phyloP scores from a whole-genome alignment of 1,139 yeast genomes.

The Suhomyces terraborum region DNA sequence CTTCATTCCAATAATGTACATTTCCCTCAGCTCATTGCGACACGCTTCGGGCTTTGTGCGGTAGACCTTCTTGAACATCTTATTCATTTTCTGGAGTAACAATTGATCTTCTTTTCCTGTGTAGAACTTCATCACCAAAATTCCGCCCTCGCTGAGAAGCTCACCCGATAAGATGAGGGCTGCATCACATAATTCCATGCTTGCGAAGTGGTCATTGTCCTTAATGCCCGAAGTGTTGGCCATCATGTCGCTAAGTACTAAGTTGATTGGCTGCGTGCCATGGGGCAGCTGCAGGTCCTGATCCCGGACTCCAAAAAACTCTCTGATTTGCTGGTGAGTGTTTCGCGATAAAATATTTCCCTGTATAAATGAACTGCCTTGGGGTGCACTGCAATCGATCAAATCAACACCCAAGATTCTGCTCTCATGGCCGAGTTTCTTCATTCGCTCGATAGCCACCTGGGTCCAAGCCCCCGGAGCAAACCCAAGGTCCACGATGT shows the following conservation, averaged over 20 bases:
- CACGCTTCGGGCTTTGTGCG: slow-evolving; percentile 42
- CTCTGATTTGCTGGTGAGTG: slow-evolving; percentile 36
- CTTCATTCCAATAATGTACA: slow-evolving; percentile 37
- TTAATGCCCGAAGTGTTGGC: slow-evolving; percentile 48
- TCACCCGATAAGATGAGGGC: slow-evolving; percentile 34
- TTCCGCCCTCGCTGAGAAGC: slow-evolving; percentile 36
- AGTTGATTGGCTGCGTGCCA: slow-evolving; percentile 32
- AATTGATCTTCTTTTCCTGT: slow-evolving; percentile 41
- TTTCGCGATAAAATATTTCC: slow-evolving; percentile 42
- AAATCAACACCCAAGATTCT: slow-evolving; percentile 46
- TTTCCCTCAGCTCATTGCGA: slow-evolving; percentile 42
- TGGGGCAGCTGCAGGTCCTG: too few relatives aligned
- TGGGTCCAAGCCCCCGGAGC: slow-evolving; percentile 57
- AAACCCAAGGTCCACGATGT: slow-evolving; percentile 73
- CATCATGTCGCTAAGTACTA: slow-evolving; percentile 52
- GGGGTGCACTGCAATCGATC: slow-evolving; percentile 41
- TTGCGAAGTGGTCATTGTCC: slow-evolving; percentile 46
- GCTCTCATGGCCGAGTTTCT: slow-evolving; percentile 17
- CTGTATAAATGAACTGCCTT: slow-evolving; percentile 42
- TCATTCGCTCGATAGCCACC: slow-evolving; percentile 36
- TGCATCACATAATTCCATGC: slow-evolving; percentile 49
- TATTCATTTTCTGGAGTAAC: slow-evolving; percentile 29
- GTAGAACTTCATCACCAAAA: slow-evolving; percentile 44
- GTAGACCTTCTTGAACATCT: slow-evolving; percentile 36
- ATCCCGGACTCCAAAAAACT: slow-evolving; percentile 19